Percentiles rank a stretch among this genome's conserved stretches.
Conservation (phyloP, 2,329 filamentous ascomycete species). For the Botrytis byssoidea region DNA sequence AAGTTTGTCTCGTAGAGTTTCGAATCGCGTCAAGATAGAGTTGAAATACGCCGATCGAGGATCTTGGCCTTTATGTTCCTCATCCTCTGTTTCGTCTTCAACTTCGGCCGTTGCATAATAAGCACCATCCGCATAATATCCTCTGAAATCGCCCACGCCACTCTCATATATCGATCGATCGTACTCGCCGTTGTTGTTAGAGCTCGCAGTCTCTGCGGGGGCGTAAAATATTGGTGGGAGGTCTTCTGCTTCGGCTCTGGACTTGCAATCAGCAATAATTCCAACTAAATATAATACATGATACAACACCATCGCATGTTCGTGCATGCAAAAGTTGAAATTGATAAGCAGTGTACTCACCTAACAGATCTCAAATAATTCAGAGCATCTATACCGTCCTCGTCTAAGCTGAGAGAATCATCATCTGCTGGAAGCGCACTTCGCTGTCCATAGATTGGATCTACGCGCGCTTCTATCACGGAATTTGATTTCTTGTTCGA, state of each 20-base stretch:
- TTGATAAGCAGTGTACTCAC: slow-evolving; percentile 47
- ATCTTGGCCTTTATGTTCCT: slow-evolving; percentile 42
- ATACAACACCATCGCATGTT: slow-evolving; percentile 44
- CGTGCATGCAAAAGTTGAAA: neutral
- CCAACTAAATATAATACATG: slow-evolving; percentile 9
- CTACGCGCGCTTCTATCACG: slow-evolving; percentile 43
- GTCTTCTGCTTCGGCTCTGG: slow-evolving; percentile 69
- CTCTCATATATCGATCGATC: slow-evolving; percentile 49
- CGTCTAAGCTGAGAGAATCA: slow-evolving; percentile 60
- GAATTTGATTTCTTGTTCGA: slow-evolving; percentile 23
- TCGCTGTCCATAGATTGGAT: slow-evolving; percentile 69
- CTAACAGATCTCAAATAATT: slow-evolving; percentile 70
- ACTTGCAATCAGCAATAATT: slow-evolving; percentile 45
- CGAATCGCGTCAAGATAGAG: slow-evolving; percentile 64
- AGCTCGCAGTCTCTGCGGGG: slow-evolving; percentile 45
- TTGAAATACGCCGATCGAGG: slow-evolving; percentile 63
- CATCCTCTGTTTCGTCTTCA: slow-evolving; percentile 41
- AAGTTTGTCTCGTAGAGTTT: slow-evolving; percentile 61
- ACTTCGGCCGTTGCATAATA: slow-evolving; percentile 58
- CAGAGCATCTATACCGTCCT: slow-evolving; percentile 63
- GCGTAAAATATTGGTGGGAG: slow-evolving; percentile 73
- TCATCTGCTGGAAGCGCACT: slow-evolving; percentile 63
- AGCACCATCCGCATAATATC: slow-evolving; percentile 75
- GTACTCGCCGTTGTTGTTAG: slow-evolving; percentile 25
- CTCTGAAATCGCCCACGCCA: slow-evolving; percentile 54